Base-by-base conservation (phyloP, 2,329 filamentous ascomycete species). In the Thielaviopsis populi region DNA sequence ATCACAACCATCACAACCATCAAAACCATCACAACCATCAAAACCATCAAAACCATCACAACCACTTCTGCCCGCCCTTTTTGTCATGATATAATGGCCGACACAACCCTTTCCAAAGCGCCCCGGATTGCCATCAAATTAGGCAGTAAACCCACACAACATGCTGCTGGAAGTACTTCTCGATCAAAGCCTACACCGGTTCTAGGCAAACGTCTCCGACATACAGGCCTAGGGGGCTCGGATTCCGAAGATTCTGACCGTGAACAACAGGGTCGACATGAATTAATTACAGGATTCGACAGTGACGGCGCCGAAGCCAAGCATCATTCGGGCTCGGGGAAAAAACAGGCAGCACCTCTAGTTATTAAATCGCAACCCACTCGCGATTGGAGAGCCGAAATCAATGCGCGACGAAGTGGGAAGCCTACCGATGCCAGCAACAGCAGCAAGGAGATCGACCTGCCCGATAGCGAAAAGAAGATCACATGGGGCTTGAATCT, bases 401-500 rank as follows among this genome's bases (percentile, higher is more conserved):
- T 68, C 46, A 64, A 46, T 27, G 61, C 61, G 50, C 53, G 40
- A 41, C 53, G 48, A 48, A 37, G 37, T 17, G 10, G 5, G 1
- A 56, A 30, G 13, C 27, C 53, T n/a, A 30, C 3, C 4, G n/a
- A 17, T 7, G 46, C 19, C 46, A 56, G 8, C 4, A 37, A 64
- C 43, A 15, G 19, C 30, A 30, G 48, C 61, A 17, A 58, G n/a
- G 43, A 58, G 15, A 30, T 59, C 53, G 59, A 58, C 48, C 15
- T n/a, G 2, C 74, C 77, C 11, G 78, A 81, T 66, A 74, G 77
- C 61, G 77, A 80, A 61, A 74, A 80, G 60, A 78, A 78, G 15
- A 75, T 89, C 19, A 84, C 74, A 70, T 82, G 79, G 78, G 80
- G 80, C 0, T 69, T 82, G 40, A 71, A 69, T 53, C 11, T 65